Percentiles rank a stretch among this genome's conserved stretches.
These are phyloP conservation scores for Cladophialophora bantiana DNA, from an alignment of 2,329 filamentous ascomycete species.

Conservation along the genomic window DNA sequence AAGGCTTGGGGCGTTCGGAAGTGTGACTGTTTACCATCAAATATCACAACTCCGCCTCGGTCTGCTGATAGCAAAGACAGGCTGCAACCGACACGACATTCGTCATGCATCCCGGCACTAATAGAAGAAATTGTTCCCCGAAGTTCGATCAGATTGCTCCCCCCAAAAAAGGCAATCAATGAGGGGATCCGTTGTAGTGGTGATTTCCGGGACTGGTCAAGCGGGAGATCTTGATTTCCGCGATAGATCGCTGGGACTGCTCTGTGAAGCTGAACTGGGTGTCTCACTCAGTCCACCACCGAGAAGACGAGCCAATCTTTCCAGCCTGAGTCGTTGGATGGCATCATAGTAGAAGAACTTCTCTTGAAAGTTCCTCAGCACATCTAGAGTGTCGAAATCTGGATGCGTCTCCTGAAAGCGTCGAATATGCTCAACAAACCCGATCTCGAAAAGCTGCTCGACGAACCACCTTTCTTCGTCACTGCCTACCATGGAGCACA, in stretches of 20 bases:
- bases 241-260: slow-evolving; percentile 19
- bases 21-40: not conserved
- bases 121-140: not conserved
- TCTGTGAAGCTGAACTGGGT: slow-evolving; percentile 20
- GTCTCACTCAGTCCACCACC: slow-evolving; percentile 9
- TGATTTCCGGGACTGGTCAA: not conserved
- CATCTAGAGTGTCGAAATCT: slow-evolving; percentile 25
- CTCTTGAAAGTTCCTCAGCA: slow-evolving; percentile 33
- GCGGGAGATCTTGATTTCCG: slow-evolving; percentile 20
- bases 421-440: slow-evolving; percentile 26
- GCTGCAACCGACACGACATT: not conserved
- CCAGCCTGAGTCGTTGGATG: slow-evolving; percentile 29
- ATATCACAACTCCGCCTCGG: not conserved
- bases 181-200: not conserved
- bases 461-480: slow-evolving; percentile 36
- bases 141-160: no score
- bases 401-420: slow-evolving; percentile 23
- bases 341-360: slow-evolving; percentile 38
- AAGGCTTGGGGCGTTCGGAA: not conserved
- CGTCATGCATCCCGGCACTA: not conserved
- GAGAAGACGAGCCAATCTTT: slow-evolving; percentile 29
- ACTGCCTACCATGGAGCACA: slow-evolving; percentile 29
- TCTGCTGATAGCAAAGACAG: not conserved
- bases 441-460: slow-evolving; percentile 30
- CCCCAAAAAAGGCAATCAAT: not conserved